These are phyloP conservation scores for Nicotiana sylvestris DNA, from an alignment of 257 asterid genomes.

Conservation along the genomic window DNA sequence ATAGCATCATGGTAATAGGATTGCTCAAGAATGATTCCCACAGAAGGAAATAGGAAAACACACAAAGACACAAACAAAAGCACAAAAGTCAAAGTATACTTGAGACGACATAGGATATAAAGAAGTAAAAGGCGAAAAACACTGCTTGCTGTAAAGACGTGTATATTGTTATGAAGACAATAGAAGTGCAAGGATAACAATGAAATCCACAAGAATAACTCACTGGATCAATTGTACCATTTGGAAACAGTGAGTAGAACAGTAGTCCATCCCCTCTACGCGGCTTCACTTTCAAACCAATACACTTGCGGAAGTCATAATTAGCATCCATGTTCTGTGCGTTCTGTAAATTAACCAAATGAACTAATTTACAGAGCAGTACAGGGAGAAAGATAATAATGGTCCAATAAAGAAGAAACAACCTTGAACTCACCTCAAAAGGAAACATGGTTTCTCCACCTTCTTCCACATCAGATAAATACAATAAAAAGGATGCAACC, in stretches of 20 bases:
- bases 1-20: background rate
- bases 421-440: conserved; percentile 50
- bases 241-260: conserved; percentile 73
- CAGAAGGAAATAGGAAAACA: background rate
- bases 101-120: no score
- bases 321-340: conserved; percentile 64
- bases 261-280: conserved; percentile 89
- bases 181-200: background rate
- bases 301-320: conserved; percentile 59
- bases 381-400: background rate
- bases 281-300: conserved; percentile 87
- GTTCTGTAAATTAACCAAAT: conserved; percentile 40
- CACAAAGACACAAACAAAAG: background rate
- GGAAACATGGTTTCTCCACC: conserved; percentile 99
- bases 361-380: background rate
- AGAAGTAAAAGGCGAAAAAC: background rate
- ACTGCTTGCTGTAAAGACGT: background rate
- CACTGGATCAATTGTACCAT: conserved; percentile 88
- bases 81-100: no score
- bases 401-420: background rate
- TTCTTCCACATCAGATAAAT: conserved; percentile 90
- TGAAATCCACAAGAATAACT: conserved; percentile 20
- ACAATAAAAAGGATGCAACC: conserved; percentile 92
- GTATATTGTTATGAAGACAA: background rate
- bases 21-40: background rate